These are phyloP conservation scores for Pochonia chlamydosporia DNA, from an alignment of 2,329 filamentous ascomycete genomes.

Conservation along the genomic window DNA sequence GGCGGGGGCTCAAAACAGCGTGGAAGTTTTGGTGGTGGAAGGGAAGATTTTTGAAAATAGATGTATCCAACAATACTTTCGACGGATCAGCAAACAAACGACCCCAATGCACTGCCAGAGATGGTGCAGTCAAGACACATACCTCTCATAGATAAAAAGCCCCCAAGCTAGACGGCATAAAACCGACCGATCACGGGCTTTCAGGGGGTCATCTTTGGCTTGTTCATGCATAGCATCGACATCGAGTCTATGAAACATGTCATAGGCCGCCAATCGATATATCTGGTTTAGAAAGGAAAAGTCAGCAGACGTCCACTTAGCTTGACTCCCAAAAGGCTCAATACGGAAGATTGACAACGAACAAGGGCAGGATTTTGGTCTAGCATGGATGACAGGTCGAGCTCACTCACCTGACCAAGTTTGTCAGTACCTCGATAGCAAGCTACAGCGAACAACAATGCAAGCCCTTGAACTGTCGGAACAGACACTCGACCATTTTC, in stretches of 20 bases:
- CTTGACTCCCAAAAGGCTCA: too few relatives aligned
- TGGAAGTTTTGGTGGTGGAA: conserved; percentile 8
- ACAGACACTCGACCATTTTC: conserved; percentile 15
- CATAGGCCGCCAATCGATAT: conserved; percentile 16
- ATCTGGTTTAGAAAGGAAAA: conserved; percentile 5
- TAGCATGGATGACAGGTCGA: too few relatives aligned
- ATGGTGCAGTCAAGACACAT: too few relatives aligned
- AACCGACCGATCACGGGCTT: conserved; percentile 1
- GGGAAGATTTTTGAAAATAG: conserved; percentile 9
- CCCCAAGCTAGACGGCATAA: conserved; percentile 13
- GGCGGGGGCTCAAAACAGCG: conserved; percentile 8
- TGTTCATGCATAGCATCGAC: conserved; percentile 7
- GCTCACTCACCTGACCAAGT: conserved; percentile 11
- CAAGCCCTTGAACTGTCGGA: conserved; percentile 15
- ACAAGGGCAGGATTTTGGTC: too few relatives aligned
- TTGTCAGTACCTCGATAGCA: conserved; percentile 9
- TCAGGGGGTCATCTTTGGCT: conserved; percentile 4
- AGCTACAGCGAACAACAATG: conserved; percentile 13
- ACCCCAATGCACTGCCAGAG: too few relatives aligned
- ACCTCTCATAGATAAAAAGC: conserved; percentile 16
- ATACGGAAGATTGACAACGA: too few relatives aligned
- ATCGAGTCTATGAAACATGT: conserved; percentile 13
- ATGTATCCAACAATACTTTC: conserved; percentile 10
- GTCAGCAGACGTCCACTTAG: too few relatives aligned
- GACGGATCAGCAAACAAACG: too few relatives aligned